These are phyloP conservation scores for Fusarium sp. DNA, from an alignment of 2,329 filamentous ascomycete species.

Conservation along the genomic window DNA sequence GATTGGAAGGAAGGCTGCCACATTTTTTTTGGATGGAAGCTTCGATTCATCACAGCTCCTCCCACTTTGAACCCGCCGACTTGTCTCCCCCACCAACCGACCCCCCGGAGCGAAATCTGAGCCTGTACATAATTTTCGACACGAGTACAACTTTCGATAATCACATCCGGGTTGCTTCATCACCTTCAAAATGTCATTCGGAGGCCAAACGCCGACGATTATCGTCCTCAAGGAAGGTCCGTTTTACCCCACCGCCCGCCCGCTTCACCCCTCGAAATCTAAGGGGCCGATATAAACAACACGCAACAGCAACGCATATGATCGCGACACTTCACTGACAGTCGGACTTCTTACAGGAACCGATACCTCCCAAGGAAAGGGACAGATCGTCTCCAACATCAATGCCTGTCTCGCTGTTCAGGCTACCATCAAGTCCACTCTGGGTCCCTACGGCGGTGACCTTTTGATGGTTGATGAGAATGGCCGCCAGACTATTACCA, in stretches of 20 bases:
- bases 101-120: slow-evolving; percentile 24
- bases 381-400: slow-evolving; percentile 97
- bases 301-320: background rate
- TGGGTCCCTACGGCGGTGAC: slow-evolving; percentile 97
- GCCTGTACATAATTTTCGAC: slow-evolving; percentile 11
- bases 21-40: slow-evolving; percentile 64
- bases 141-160: slow-evolving; percentile 19
- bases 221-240: slow-evolving; percentile 97
- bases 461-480: slow-evolving; percentile 95
- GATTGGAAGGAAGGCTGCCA: slow-evolving; percentile 55
- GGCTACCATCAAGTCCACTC: slow-evolving; percentile 92
- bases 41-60: slow-evolving; percentile 52
- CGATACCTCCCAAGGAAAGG: slow-evolving; percentile 96
- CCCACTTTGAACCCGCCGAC: slow-evolving; percentile 47
- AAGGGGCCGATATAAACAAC: slow-evolving; percentile 24
- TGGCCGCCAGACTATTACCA: slow-evolving; percentile 96
- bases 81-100: slow-evolving; percentile 28
- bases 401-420: slow-evolving; percentile 98
- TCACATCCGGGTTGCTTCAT: slow-evolving; percentile 15
- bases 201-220: slow-evolving; percentile 96
- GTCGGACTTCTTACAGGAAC: slow-evolving; percentile 71
- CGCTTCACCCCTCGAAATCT: slow-evolving; percentile 40
- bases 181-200: slow-evolving; percentile 85
- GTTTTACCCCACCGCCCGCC: slow-evolving; percentile 59
- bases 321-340: slow-evolving; percentile 35